phyloP scores from a whole-genome alignment of 352 stramenopile species.

The Phytophthora boehmeriae region DNA sequence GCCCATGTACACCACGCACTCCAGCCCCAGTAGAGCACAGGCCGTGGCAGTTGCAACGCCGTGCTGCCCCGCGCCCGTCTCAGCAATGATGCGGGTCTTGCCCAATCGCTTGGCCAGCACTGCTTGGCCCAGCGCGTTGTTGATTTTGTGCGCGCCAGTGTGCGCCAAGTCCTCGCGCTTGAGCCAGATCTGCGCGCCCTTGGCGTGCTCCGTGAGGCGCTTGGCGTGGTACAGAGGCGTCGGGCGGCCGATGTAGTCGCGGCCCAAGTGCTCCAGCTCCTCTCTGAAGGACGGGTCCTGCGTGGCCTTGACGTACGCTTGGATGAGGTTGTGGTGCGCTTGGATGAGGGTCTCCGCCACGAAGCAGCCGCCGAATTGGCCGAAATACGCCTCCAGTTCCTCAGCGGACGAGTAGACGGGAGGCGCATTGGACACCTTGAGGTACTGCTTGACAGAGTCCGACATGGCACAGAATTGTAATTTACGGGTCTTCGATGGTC shows the following conservation, averaged over 20 bases:
- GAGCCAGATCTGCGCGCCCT: constrained; percentile 96
- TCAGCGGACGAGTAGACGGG: constrained; percentile 66
- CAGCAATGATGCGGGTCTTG: constrained; percentile 98
- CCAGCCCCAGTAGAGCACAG: constrained; percentile 95
- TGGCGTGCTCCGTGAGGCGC: constrained; percentile 93
- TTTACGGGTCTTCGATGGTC: too few relatives aligned
- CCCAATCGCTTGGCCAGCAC: constrained; percentile 96
- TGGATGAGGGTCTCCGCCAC: constrained; percentile 98
- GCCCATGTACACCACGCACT: constrained; percentile 99
- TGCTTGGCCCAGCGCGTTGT: constrained; percentile 98
- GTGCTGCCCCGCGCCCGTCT: constrained; percentile 98
- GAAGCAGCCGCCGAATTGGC: constrained; percentile 96
- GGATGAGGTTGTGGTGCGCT: constrained; percentile 94
- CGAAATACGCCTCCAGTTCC: constrained; percentile 88
- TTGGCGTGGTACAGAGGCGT: constrained; percentile 98
- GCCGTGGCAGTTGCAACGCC: constrained; percentile 97
- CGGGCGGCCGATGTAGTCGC: constrained; percentile 92
- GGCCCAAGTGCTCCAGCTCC: constrained; percentile 96
- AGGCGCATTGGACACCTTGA: constrained; percentile 78
- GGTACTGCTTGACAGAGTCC: constrained; percentile 39
- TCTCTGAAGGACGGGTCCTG: constrained; percentile 94
- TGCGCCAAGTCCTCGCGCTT: constrained; percentile 98
- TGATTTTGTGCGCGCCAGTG: constrained; percentile 99
- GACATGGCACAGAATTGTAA: too few relatives aligned
- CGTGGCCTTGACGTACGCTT: constrained; percentile 94